Percentiles rank a stretch among this genome's conserved stretches.
Conservation (phyloP, 768 basidiomycete species). For the Lactifluus hygrophoroides region DNA sequence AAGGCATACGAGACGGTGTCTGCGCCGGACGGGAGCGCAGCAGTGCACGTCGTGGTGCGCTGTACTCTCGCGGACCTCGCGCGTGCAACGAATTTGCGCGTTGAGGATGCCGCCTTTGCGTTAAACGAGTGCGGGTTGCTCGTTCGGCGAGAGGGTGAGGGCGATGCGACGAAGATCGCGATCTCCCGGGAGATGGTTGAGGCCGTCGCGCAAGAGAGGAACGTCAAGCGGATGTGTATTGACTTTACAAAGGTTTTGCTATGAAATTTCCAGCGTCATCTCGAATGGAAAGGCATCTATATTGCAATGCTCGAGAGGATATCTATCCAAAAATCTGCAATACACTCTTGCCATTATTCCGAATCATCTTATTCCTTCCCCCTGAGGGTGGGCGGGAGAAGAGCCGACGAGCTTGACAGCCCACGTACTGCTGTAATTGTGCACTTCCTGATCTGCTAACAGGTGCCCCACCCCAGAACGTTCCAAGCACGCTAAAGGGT, state of each 20-base stretch:
- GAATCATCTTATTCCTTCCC: too few species aligned
- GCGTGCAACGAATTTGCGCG: slow-evolving; percentile 65
- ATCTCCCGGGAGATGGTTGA: slow-evolving; percentile 63
- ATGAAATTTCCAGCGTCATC: slow-evolving; percentile 21
- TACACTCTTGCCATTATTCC: too few species aligned
- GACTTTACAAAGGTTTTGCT: slow-evolving; percentile 48
- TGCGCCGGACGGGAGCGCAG: slow-evolving; percentile 60
- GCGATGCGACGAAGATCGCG: slow-evolving; percentile 39
- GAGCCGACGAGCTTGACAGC: neutral
- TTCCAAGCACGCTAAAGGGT: too few species aligned
- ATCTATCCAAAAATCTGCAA: too few species aligned
- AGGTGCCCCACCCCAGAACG: neutral
- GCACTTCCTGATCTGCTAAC: neutral
- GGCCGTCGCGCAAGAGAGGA: slow-evolving; percentile 53
- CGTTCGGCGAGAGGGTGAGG: slow-evolving; percentile 28
- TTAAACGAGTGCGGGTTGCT: slow-evolving; percentile 82
- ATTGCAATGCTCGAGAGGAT: neutral
- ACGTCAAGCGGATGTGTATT: slow-evolving; percentile 65
- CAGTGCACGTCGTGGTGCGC: slow-evolving; percentile 54
- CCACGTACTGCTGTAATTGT: neutral
- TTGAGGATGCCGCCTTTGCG: slow-evolving; percentile 85
- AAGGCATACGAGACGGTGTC: slow-evolving; percentile 51
- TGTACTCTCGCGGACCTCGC: slow-evolving; percentile 78
- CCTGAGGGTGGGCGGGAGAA: neutral
- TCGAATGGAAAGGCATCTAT: too few species aligned